Percentiles rank a stretch among this genome's conserved stretches.
phyloP scores from a whole-genome alignment of 495 filamentous ascomycete species.

The Aspergillus avenaceus region DNA sequence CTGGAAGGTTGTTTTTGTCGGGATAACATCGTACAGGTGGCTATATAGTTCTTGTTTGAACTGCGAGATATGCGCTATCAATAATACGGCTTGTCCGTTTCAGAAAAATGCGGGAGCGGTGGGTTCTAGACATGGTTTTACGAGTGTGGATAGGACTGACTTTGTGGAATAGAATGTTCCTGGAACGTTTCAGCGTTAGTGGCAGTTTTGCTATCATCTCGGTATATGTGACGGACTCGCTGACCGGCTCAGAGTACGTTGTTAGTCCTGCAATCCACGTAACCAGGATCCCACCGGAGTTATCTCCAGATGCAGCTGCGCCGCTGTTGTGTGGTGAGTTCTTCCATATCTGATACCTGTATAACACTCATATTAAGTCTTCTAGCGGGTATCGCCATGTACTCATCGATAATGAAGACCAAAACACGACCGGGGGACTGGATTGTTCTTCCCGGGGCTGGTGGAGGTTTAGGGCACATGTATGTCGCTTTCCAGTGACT shows the following conservation, averaged over 20 bases:
- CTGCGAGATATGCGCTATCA: constrained; percentile 45
- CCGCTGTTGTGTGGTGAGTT: constrained; percentile 39
- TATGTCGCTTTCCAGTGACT: constrained; percentile 8
- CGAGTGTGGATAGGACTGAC: too few relatives aligned
- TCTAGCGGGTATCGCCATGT: constrained; percentile 42
- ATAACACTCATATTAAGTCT: too few relatives aligned
- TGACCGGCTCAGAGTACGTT: constrained; percentile 28
- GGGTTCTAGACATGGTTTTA: too few relatives aligned
- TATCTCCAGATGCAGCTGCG: constrained; percentile 32
- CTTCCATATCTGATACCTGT: background rate
- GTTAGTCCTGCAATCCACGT: constrained; percentile 39
- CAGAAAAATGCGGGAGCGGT: constrained; percentile 44
- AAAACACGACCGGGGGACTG: constrained; percentile 37
- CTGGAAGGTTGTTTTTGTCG: background rate
- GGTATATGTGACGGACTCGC: background rate
- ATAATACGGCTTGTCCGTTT: constrained; percentile 40
- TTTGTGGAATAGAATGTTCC: constrained; percentile 35
- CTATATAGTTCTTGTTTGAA: constrained; percentile 40
- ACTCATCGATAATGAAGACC: constrained; percentile 43
- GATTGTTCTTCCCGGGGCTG: constrained; percentile 39
- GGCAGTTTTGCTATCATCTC: background rate
- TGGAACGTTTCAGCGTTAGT: constrained; percentile 42
- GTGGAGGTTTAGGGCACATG: constrained; percentile 44
- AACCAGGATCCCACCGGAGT: constrained; percentile 31
- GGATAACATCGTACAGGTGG: constrained; percentile 26